phyloP scores from a whole-genome alignment of 2,329 filamentous ascomycete genomes.

The Aspergillus ochraceus region DNA sequence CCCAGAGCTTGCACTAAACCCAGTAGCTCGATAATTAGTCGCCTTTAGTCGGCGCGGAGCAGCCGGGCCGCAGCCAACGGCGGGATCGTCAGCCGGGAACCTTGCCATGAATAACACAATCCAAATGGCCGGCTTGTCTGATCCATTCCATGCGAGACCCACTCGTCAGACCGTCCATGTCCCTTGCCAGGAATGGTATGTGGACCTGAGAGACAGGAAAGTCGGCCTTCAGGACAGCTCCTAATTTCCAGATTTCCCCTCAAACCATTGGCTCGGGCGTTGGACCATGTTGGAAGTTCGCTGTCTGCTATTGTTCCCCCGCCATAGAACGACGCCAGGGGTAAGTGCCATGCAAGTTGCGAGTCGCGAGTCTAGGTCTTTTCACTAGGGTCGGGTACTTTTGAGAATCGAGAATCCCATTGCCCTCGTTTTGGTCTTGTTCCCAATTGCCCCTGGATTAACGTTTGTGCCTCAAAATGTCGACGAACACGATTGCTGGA shows the following conservation, averaged over 20 bases:
- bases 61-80: not conserved
- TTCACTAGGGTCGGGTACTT: not conserved
- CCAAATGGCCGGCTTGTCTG: no score
- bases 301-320: no score
- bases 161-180: not conserved
- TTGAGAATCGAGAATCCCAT: no score
- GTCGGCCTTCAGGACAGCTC: no score
- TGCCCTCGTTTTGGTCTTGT: not conserved
- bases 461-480: not conserved
- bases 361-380: no score
- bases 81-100: no score
- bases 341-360: not conserved
- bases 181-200: not conserved
- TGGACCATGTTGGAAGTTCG: not conserved
- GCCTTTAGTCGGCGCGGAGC: not conserved
- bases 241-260: not conserved
- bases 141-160: not conserved
- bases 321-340: not conserved
- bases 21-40: no score
- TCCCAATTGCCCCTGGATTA: not conserved
- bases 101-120: no score
- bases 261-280: not conserved
- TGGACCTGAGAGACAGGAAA: not conserved
- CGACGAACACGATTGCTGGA: not conserved
- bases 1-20: no score